Evolutionary conservation across 768 basidiomycete genomes (phyloP).

Genomic region (Rhodotorula kratochvilovae): DNA sequence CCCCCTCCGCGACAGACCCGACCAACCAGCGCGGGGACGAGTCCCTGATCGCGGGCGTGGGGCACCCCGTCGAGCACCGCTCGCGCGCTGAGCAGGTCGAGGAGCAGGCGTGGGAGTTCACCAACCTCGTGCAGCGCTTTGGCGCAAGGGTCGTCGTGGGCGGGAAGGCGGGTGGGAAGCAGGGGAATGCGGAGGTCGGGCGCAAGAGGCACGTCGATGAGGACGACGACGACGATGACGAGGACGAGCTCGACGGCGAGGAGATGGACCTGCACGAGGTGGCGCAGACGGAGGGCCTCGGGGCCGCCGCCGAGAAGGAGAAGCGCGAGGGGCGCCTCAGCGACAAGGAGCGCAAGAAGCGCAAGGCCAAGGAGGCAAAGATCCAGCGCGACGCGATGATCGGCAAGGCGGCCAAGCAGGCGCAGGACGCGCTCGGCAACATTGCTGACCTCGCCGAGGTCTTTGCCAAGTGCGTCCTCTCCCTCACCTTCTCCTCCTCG

Average conservation of each 20-base stretch:
- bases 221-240: constrained; percentile 33
- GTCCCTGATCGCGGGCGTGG: constrained; percentile 46
- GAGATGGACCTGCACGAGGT: constrained; percentile 22
- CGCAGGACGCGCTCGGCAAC: constrained; percentile 47
- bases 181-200: constrained; percentile 45
- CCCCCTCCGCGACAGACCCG: constrained; percentile 50
- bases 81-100: constrained; percentile 50
- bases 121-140: constrained; percentile 39
- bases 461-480: constrained; percentile 46
- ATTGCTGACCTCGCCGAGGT: constrained; percentile 48
- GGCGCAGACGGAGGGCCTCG: constrained; percentile 22
- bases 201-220: constrained; percentile 21
- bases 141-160: constrained; percentile 44
- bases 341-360: constrained; percentile 38
- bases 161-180: constrained; percentile 41
- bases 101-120: constrained; percentile 50
- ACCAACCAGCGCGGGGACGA: constrained; percentile 49
- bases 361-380: constrained; percentile 42
- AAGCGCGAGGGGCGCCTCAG: constrained; percentile 46
- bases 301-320: constrained; percentile 37
- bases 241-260: constrained; percentile 26
- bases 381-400: constrained; percentile 48
- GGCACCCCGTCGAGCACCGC: constrained; percentile 46
- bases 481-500: background rate
- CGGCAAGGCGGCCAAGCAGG: constrained; percentile 46